Evolutionary conservation across 495 filamentous ascomycete species (phyloP).

Genomic region (Xylaria cubensis): DNA sequence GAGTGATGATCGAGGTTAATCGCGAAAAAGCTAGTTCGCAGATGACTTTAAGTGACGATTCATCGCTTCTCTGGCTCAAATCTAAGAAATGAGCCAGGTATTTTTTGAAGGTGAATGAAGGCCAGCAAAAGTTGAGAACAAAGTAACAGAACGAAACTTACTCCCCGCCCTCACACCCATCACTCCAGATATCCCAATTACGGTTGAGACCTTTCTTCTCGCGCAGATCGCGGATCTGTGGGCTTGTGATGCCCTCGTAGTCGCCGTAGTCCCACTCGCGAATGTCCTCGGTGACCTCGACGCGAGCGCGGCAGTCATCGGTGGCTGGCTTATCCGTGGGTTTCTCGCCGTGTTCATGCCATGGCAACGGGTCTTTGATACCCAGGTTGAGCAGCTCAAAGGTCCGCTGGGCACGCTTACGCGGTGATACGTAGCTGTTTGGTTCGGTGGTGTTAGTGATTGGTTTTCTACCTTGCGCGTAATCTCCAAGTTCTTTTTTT

Average conservation of each 20-base stretch:
- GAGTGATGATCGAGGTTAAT: neutral
- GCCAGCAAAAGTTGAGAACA: neutral
- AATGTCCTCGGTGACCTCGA: slow-evolving; percentile 77
- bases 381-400: slow-evolving; percentile 79
- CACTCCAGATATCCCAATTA: slow-evolving; percentile 82
- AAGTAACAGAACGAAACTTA: slow-evolving; percentile 41
- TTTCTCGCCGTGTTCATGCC: slow-evolving; percentile 49
- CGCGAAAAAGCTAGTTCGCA: neutral
- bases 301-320: slow-evolving; percentile 52
- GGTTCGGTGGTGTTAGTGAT: neutral
- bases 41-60: neutral
- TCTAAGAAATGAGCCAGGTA: neutral
- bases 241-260: slow-evolving; percentile 88
- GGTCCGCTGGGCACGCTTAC: slow-evolving; percentile 83
- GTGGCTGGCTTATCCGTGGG: slow-evolving; percentile 44
- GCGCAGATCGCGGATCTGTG: slow-evolving; percentile 69
- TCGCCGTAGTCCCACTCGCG: slow-evolving; percentile 96
- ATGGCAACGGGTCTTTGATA: slow-evolving; percentile 51
- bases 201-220: slow-evolving; percentile 63
- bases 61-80: neutral
- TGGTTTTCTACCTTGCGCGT: neutral
- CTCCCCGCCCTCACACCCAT: slow-evolving; percentile 77
- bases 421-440: slow-evolving; percentile 80
- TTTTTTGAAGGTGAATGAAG: neutral
- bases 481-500: no score